Evolutionary conservation across 2,329 filamentous ascomycete genomes (phyloP), one percentile per base, ranked within the genome.

Genomic region (Cercospora canescens): DNA sequence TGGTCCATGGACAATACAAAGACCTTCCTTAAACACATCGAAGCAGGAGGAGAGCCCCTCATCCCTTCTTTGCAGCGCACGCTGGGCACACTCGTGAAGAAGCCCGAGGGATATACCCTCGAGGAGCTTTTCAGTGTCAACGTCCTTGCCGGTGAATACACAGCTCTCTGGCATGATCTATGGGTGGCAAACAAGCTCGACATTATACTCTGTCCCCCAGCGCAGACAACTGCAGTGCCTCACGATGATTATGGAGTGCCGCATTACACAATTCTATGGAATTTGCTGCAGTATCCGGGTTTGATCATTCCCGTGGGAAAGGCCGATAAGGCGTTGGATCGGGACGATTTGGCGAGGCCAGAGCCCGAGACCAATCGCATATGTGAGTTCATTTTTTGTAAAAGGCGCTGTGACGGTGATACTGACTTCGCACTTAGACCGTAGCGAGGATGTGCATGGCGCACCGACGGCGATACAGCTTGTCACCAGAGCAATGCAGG

Each of bases 231-330:
- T 0, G 85, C 86, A 0, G 81, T 84, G 0, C 77, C 76, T 18
- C 83, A 87, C 71, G 85, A 88, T 71, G 80, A 77, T 0, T 87
- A 82, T 72, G 80, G 82, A 0, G 30, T 78, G 0, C 21, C 30
- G 30, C 30, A 32, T 32, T 32, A 6, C 9, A 32, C 30, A 9
- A 32, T 32, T 32, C 9, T 32, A 9, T 32, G 30, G 30, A 32
- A 32, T 9, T 32, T 9, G 30, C 9, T 32, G 30, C 30, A 32
- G 30, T 32, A 6, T 9, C 30, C 30, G 6, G 30, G 30, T 6
- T 9, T 6, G 9, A 6, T 32, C 9, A 9, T 32, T 9, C 30
- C 30, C 6, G 30, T 32, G 30, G 9, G 30, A 9, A 32, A 32
- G 30, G 30, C 9, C 9, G 30, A 32, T 32, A 32, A 9, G 30